Conservation (phyloP, 306 rosid species). For the Cucumis cinereus region DNA sequence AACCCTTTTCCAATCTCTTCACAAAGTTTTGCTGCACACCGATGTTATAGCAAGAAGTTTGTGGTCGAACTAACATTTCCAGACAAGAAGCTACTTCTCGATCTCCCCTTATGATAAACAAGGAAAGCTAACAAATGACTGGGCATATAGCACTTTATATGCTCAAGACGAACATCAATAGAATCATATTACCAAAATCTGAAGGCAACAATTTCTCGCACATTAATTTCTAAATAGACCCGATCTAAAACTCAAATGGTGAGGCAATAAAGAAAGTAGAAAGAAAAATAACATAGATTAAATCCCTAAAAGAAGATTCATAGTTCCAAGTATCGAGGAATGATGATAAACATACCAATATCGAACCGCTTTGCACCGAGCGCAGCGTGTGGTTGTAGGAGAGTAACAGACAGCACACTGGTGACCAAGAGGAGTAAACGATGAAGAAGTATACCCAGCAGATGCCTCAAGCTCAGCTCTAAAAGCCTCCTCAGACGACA, state of each 20-base stretch:
- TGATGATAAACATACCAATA: conserved; percentile 49
- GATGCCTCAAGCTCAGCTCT: conserved; percentile 71
- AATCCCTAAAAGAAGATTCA: background rate
- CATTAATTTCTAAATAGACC: background rate
- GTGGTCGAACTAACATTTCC: background rate
- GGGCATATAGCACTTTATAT: background rate
- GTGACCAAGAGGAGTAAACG: conserved; percentile 7
- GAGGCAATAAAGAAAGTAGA: background rate
- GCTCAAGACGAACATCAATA: background rate
- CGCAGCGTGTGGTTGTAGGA: conserved; percentile 67
- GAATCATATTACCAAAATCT: background rate
- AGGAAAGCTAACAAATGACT: background rate
- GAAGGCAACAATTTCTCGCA: background rate
- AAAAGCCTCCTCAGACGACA: conserved; percentile 64
- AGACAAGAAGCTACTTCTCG: background rate
- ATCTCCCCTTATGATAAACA: background rate
- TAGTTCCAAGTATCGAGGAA: background rate
- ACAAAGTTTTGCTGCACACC: background rate
- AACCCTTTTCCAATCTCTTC: background rate
- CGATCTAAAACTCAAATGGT: background rate
- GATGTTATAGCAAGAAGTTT: background rate
- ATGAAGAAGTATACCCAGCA: conserved; percentile 11
- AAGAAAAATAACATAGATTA: conserved; percentile 1
- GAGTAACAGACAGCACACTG: conserved; percentile 64
- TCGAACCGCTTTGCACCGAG: conserved; percentile 73